Evolutionary conservation across 1,284 basidiomycete species (phyloP).

Genomic region (Marasmius sp.): DNA sequence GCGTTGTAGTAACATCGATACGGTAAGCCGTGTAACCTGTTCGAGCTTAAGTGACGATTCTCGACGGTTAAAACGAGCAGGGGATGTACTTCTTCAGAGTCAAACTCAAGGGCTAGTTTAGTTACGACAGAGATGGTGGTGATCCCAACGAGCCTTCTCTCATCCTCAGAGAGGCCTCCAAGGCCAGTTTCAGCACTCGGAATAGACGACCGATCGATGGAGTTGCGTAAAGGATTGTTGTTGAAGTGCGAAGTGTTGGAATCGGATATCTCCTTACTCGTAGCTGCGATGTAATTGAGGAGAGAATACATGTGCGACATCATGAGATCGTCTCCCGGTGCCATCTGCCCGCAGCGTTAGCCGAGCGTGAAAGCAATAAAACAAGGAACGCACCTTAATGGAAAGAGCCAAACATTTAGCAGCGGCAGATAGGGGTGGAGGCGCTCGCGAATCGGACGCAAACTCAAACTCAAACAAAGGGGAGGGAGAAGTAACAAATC

Average conservation of each 20-base stretch:
- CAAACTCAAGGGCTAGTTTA: conserved; percentile 79
- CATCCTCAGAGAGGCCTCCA: conserved; percentile 75
- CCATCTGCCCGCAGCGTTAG: conserved; percentile 48
- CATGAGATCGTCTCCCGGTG: conserved; percentile 87
- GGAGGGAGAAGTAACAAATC: conserved; percentile 86
- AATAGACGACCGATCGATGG: conserved; percentile 45
- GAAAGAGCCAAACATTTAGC: conserved; percentile 90
- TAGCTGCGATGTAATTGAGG: conserved; percentile 85
- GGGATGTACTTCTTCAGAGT: conserved; percentile 67
- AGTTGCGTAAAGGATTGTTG: conserved; percentile 41
- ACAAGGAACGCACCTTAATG: conserved; percentile 60
- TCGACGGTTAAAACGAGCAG: background rate
- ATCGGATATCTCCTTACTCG: conserved; percentile 73
- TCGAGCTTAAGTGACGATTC: background rate
- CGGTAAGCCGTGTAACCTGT: conserved; percentile 81
- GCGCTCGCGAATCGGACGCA: conserved; percentile 68
- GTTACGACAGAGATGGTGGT: conserved; percentile 91
- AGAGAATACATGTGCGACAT: conserved; percentile 97
- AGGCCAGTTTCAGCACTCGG: conserved; percentile 62
- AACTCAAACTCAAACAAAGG: conserved; percentile 88
- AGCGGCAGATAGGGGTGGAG: conserved; percentile 79
- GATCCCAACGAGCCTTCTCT: conserved; percentile 82
- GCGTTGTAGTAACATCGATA: conserved; percentile 92
- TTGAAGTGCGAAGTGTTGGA: conserved; percentile 39
- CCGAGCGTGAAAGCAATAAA: background rate